Base-by-base conservation (phyloP, 2,329 filamentous ascomycete species). In the Sarocladium oryzae region DNA sequence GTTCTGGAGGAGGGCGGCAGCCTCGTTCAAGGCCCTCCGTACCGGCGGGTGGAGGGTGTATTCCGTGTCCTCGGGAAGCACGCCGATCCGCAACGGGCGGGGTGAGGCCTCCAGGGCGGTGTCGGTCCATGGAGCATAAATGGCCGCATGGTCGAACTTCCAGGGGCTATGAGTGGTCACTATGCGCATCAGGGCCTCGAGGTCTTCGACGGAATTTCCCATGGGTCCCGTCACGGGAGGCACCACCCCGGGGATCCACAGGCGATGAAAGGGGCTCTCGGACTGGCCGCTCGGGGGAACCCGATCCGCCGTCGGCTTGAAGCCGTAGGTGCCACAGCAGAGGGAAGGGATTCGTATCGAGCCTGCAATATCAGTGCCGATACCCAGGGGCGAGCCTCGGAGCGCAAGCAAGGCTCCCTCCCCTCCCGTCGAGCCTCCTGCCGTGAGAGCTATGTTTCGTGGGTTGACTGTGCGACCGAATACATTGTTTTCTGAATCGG, bases 341-440 rank as follows among this genome's bases (percentile, higher is more conserved):
- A 67, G 68, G 1, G 73, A 71, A 0, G 72, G 73, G 3, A 64
- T 62, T 7, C 73, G 65, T 23, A 76, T 68, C 6, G 69, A 72
- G 3, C 73, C 73, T 0, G 71, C 73, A 15, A 75, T 73, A 52
- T 76, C 73, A 5, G 69, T 71, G 2, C 73, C 73, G 18, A 76
- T 24, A n/a, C 53, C 66, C 3, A 75, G 33, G 2, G 69, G 54
- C 18, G 69, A 70, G 16, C 72, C 72, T 3, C 69, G 61, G 32
- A 73, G 61, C 2, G 67, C 69, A 2, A 74, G 38, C 0, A 74
- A 56, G 0, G 72, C 70, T 1, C 62, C 65, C 51, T 73, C 70
- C 0, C 85, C 85, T 10, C 85, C 85, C 0, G 78, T 81, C 9
- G 76, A 81, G 2, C 86, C 85, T 4, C 85, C 85, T 0, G 81